Evolutionary conservation across 202 grass and related monocot genomes (phyloP).

Genomic region (Schoenoplectus tabernaemontani): DNA sequence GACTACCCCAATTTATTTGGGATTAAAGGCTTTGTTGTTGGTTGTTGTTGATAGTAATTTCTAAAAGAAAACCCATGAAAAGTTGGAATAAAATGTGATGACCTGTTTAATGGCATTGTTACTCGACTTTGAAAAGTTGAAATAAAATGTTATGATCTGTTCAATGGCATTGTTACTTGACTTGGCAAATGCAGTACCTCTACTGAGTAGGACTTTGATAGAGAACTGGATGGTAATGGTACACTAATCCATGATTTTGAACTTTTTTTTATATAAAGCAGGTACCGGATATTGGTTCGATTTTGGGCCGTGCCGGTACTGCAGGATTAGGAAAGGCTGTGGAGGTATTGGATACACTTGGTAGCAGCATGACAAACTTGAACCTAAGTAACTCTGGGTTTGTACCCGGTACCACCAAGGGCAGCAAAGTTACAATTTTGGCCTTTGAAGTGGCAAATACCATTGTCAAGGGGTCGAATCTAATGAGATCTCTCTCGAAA

Average conservation of each 20-base stretch:
- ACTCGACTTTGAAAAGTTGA: too few relatives aligned
- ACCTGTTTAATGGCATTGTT: too few relatives aligned
- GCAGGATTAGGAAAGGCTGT: conserved; percentile 82
- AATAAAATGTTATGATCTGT: background rate
- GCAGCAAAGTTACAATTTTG: conserved; percentile 80
- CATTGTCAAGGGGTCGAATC: conserved; percentile 82
- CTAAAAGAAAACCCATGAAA: background rate
- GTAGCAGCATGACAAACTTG: conserved; percentile 89
- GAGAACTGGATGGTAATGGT: background rate
- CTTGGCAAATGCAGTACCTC: background rate
- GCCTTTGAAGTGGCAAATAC: conserved; percentile 97
- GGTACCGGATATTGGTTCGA: conserved; percentile 81
- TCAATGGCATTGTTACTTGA: background rate
- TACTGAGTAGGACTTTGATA: background rate
- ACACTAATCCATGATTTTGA: background rate
- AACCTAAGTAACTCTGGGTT: conserved; percentile 51
- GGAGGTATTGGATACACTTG: conserved; percentile 92
- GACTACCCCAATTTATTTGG: too few relatives aligned
- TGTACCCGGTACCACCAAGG: conserved; percentile 55
- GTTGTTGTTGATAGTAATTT: background rate
- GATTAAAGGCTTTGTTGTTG: too few relatives aligned
- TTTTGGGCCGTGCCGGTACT: conserved; percentile 77
- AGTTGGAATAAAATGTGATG: too few relatives aligned
- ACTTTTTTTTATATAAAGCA: conserved; percentile 30
- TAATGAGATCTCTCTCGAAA: conserved; percentile 84